Evolutionary conservation across 1,139 yeast species (phyloP).

Genomic region (Pichia sp.): DNA sequence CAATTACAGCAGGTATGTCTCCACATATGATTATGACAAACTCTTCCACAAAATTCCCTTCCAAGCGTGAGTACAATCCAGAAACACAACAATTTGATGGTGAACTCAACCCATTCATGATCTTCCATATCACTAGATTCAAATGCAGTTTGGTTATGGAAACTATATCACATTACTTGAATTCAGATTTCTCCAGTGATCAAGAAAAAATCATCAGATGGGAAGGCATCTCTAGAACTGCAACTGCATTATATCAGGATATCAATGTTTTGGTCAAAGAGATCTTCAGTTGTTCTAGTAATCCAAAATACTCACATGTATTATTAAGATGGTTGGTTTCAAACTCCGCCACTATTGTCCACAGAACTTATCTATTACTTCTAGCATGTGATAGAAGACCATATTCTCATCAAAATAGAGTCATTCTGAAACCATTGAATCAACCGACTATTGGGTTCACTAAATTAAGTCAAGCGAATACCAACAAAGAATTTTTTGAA

Average conservation of each 20-base stretch:
- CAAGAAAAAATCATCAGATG: slow-evolving; percentile 15
- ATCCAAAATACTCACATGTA: slow-evolving; percentile 13
- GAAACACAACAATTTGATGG: slow-evolving; percentile 18
- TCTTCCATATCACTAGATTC: slow-evolving; percentile 17
- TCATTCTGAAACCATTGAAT: slow-evolving; percentile 14
- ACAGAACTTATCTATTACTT: slow-evolving; percentile 17
- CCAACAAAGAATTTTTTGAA: slow-evolving; percentile 16
- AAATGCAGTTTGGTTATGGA: slow-evolving; percentile 22
- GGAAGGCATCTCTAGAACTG: slow-evolving; percentile 15
- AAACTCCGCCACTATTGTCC: slow-evolving; percentile 12
- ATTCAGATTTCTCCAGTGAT: slow-evolving; percentile 18
- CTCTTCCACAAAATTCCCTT: slow-evolving; percentile 20
- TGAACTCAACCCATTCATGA: slow-evolving; percentile 18
- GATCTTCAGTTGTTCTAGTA: slow-evolving; percentile 15
- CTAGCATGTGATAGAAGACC: slow-evolving; percentile 17
- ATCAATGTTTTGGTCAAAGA: slow-evolving; percentile 14
- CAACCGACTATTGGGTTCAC: slow-evolving; percentile 11
- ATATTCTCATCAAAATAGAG: slow-evolving; percentile 18
- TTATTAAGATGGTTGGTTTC: slow-evolving; percentile 17
- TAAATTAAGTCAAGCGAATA: slow-evolving; percentile 12
- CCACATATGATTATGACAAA: slow-evolving; percentile 23
- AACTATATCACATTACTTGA: slow-evolving; percentile 18
- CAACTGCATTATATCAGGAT: slow-evolving; percentile 19
- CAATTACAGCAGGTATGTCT: slow-evolving; percentile 20
- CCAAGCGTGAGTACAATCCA: slow-evolving; percentile 17